Conservation (phyloP, 1,284 basidiomycete species). For the Amylostereum chailletii region DNA sequence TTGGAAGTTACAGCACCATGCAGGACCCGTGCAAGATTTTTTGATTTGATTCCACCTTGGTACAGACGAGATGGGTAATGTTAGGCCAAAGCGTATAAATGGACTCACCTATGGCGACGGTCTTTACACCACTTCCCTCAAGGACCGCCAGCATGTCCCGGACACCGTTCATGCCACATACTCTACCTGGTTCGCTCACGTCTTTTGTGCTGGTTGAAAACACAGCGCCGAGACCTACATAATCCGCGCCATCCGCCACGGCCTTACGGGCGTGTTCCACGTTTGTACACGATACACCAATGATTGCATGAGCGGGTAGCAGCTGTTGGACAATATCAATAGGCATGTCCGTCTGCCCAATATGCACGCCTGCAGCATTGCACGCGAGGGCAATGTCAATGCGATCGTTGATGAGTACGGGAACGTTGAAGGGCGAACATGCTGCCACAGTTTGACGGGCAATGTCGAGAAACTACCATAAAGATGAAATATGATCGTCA, state of each 20-base stretch:
- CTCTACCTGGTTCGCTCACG: slow-evolving; percentile 35
- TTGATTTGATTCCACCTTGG: slow-evolving; percentile 75
- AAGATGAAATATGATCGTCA: background rate
- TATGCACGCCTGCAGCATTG: slow-evolving; percentile 74
- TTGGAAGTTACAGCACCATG: slow-evolving; percentile 59
- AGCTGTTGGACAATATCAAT: slow-evolving; percentile 60
- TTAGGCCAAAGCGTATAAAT: background rate
- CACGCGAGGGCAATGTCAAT: slow-evolving; percentile 81
- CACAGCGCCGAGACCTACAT: slow-evolving; percentile 81
- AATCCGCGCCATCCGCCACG: slow-evolving; percentile 61
- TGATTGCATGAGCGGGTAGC: slow-evolving; percentile 63
- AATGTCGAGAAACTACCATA: slow-evolving; percentile 67
- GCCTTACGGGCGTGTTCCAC: slow-evolving; percentile 54
- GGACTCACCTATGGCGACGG: slow-evolving; percentile 74
- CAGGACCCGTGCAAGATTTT: slow-evolving; percentile 64
- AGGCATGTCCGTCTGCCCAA: slow-evolving; percentile 90
- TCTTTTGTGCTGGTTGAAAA: slow-evolving; percentile 73
- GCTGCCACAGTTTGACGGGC: slow-evolving; percentile 66
- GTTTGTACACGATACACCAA: slow-evolving; percentile 79
- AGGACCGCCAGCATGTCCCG: slow-evolving; percentile 58
- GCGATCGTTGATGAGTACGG: slow-evolving; percentile 88
- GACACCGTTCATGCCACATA: slow-evolving; percentile 58
- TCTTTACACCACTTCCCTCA: slow-evolving; percentile 53
- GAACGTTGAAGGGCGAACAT: slow-evolving; percentile 76
- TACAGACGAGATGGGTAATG: slow-evolving; percentile 1